A percentile compares a stretch with the other conserved stretches of the same genome.
Evolutionary conservation across 2,329 filamentous ascomycete genomes (phyloP).

Genomic region (Ceratocystis destructans): DNA sequence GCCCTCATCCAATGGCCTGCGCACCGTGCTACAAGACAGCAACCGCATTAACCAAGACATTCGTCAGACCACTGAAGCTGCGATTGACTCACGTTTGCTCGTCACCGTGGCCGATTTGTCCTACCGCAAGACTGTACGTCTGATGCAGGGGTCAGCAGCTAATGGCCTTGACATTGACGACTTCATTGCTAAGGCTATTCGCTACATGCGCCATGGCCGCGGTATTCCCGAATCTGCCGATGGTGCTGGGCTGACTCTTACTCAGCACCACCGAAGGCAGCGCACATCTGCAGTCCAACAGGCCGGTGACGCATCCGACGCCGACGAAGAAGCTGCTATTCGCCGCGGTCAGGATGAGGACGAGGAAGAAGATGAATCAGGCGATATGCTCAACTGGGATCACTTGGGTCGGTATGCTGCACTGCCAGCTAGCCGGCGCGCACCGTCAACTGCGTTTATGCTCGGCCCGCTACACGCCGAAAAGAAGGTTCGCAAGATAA

Average conservation of each 20-base stretch:
- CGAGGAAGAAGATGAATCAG: conserved; percentile 48
- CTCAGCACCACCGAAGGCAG: conserved; percentile 34
- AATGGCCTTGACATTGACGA: conserved; percentile 79
- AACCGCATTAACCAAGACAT: conserved; percentile 54
- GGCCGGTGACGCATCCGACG: conserved; percentile 20
- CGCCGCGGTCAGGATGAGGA: conserved; percentile 24
- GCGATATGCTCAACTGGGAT: conserved; percentile 74
- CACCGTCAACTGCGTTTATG: conserved; percentile 68
- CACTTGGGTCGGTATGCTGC: conserved; percentile 67
- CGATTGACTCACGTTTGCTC: conserved; percentile 75
- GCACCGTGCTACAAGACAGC: conserved; percentile 50
- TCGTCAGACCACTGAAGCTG: conserved; percentile 80
- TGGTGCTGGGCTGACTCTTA: conserved; percentile 30
- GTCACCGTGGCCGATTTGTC: conserved; percentile 69
- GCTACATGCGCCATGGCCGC: conserved; percentile 63
- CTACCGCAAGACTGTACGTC: conserved; percentile 60
- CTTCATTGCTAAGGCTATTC: conserved; percentile 79
- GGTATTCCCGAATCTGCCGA: conserved; percentile 38
- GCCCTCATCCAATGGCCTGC: conserved; percentile 49
- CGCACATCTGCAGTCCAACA: conserved; percentile 23
- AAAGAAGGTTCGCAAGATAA: conserved; percentile 60
- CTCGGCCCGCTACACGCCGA: conserved; percentile 80
- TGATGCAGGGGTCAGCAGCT: conserved; percentile 57
- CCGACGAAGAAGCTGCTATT: conserved; percentile 27
- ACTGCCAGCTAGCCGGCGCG: conserved; percentile 57